These are phyloP conservation scores for Hymenotorrendiella dingleyae DNA, from an alignment of 2,329 filamentous ascomycete species.

Conservation along the genomic window DNA sequence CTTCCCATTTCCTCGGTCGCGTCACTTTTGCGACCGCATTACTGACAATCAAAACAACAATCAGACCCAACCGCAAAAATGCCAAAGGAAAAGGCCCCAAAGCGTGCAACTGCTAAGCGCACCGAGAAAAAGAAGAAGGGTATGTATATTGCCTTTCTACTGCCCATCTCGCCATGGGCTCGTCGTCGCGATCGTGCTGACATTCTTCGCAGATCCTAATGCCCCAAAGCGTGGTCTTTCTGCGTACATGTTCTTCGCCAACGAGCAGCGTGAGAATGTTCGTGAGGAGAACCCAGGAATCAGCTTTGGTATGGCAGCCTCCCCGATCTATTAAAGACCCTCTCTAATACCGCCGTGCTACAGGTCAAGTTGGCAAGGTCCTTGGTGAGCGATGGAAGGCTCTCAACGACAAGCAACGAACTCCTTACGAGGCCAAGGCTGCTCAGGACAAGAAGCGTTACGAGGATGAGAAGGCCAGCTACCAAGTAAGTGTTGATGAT, in stretches of 20 bases:
- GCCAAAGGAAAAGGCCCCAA: slow-evolving; percentile 61
- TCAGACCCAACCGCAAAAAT: slow-evolving; percentile 36
- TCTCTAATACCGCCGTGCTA: too few species aligned
- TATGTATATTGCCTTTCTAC: too few species aligned
- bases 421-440: slow-evolving; percentile 95
- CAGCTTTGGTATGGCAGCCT: slow-evolving; percentile 72
- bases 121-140: slow-evolving; percentile 69
- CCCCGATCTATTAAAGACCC: too few species aligned
- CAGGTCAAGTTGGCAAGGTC: slow-evolving; percentile 93
- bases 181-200: slow-evolving; percentile 7
- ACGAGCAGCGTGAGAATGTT: slow-evolving; percentile 97
- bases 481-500: slow-evolving; percentile 60
- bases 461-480: slow-evolving; percentile 94
- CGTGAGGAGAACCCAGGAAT: slow-evolving; percentile 98
- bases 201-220: slow-evolving; percentile 69
- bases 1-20: not conserved
- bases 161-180: not conserved
- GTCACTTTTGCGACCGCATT: slow-evolving; percentile 5
- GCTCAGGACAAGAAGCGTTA: slow-evolving; percentile 98
- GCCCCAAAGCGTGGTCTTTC: slow-evolving; percentile 98
- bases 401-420: slow-evolving; percentile 84
- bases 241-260: slow-evolving; percentile 99
- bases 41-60: slow-evolving; percentile 6
- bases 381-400: slow-evolving; percentile 99
- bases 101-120: slow-evolving; percentile 56